Base-by-base conservation (phyloP, 2,329 filamentous ascomycete genomes). In the Penicillium olsonii region DNA sequence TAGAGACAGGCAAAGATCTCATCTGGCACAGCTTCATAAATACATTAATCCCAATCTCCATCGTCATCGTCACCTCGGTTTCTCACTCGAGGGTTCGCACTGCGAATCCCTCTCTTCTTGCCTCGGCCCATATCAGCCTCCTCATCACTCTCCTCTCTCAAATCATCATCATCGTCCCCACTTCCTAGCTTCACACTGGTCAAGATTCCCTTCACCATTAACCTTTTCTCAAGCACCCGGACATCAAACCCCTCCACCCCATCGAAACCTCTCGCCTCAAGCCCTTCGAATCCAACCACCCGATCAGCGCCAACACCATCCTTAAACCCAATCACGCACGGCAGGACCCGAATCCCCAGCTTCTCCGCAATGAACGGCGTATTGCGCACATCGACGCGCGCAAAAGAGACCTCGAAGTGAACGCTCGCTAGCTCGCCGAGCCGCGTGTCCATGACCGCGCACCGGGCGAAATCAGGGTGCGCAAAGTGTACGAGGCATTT, bases 401-500 rank as follows among this genome's bases (percentile, higher is more conserved):
- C 71, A 60, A 78, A 78, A 5, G 70, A 67, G 12, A 73, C 67
- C 45, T 75, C 72, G 44, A 71, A 63, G 52, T 75, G 72, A 27
- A 53, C 61, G 37, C 58, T 52, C 18, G 73, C 70, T 29, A 77
- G 63, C 19, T 76, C 68, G 41, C 77, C 71, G 10, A 85, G 72
- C 64, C 82, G 81, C 41, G 71, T 72, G 62, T 85, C 83, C 83
- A 86, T 86, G 46, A 82, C 77, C 10, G 72, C 69, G 67, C 83
- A 86, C 46, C 83, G 78, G 17, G 78, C 75, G 66, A 86, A 86
- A 61, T 85, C 83, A 2, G 81, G 76, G 61, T 85, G 84, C 65
- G 79, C 82, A 66, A 86, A 86, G 63, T 86, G 83, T 19, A 85
- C 78, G 1, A 85, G 74, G 58, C 79, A 84, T 20, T 78, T 69